Evolutionary conservation across 805 yeast species (phyloP).

Genomic region (Kluyveromyces lactis): DNA sequence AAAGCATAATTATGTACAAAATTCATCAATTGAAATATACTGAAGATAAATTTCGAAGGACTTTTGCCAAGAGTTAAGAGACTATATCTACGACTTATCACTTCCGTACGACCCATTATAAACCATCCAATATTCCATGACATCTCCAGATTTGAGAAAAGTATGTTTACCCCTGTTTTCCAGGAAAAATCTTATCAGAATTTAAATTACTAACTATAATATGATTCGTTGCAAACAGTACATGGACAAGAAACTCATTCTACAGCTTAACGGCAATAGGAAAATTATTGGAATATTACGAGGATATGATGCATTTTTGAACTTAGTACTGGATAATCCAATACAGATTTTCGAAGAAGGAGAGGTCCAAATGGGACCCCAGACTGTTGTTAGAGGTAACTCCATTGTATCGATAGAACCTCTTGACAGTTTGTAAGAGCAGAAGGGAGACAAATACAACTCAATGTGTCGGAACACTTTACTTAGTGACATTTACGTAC

Average conservation of each 20-base stretch:
- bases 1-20: no score
- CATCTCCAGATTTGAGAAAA: conserved; percentile 10
- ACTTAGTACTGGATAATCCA: conserved; percentile 64
- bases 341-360: conserved; percentile 50
- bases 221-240: conserved; percentile 35
- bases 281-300: conserved; percentile 70
- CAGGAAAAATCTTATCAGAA: no score
- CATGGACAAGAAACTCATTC: conserved; percentile 64
- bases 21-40: no score
- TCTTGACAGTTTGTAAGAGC: conserved; percentile 13
- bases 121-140: conserved; percentile 1
- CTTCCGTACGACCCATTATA: no score
- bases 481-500: no score
- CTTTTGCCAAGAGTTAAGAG: no score
- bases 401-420: conserved; percentile 67
- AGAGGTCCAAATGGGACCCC: conserved; percentile 52
- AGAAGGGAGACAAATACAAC: no score
- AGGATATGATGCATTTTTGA: conserved; percentile 79
- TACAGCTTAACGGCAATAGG: conserved; percentile 74
- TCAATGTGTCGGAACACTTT: no score
- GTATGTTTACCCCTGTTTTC: conserved; percentile 6
- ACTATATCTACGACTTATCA: no score
- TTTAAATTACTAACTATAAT: no score
- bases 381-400: conserved; percentile 65
- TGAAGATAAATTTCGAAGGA: no score